phyloP scores from a whole-genome alignment of 1,284 basidiomycete genomes.

The Spongiforma sp. region DNA sequence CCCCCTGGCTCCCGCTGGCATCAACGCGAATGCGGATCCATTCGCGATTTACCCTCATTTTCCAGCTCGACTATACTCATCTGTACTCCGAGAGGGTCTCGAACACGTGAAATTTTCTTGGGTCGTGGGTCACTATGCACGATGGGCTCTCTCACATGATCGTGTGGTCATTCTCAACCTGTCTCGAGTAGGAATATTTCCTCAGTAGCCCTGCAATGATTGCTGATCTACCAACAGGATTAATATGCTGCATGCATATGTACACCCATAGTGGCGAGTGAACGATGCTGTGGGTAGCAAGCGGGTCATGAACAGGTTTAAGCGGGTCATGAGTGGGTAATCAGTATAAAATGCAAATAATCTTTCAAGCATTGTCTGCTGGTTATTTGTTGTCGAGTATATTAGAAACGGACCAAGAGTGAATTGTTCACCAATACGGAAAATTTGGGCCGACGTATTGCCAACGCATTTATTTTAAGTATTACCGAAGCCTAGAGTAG shows the following conservation, averaged over 20 bases:
- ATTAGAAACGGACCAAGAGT: neutral
- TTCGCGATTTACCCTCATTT: neutral
- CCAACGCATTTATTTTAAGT: neutral
- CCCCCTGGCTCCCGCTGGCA: neutral
- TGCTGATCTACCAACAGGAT: neutral
- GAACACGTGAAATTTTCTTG: neutral
- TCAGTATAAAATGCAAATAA: neutral
- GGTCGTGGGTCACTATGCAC: neutral
- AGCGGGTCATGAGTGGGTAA: neutral
- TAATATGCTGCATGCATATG: neutral
- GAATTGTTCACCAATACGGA: neutral
- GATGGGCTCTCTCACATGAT: neutral
- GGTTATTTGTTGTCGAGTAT: neutral
- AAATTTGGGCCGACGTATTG: neutral
- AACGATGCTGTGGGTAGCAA: too few species aligned
- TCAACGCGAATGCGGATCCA: neutral
- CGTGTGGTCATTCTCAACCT: neutral
- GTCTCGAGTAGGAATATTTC: neutral
- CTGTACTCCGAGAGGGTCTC: neutral
- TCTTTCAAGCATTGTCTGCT: neutral
- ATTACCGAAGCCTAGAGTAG: too few species aligned
- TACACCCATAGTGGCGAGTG: too few species aligned
- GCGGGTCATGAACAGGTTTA: too few species aligned
- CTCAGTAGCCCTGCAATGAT: neutral
- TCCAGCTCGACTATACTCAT: neutral